Base-by-base conservation (phyloP, 306 rosid species). In the Macrotyloma uniflorum region DNA sequence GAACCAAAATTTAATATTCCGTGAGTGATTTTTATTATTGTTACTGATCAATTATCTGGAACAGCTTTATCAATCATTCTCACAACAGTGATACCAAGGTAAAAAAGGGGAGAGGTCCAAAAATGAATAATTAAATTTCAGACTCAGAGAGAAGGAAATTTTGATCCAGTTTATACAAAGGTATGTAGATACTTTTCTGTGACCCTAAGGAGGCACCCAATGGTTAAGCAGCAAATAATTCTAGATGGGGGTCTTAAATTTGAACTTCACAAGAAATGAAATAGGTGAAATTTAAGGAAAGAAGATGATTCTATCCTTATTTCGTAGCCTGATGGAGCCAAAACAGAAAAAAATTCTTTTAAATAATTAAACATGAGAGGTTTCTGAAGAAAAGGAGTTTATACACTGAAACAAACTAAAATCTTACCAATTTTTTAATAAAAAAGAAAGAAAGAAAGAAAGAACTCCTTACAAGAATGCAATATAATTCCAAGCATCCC, bases 401-500 rank as follows among this genome's bases (percentile, higher is more conserved):
- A 54, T 46, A 49, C 59, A 65, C 63, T 2, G 45, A 23, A 54
- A 64, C 49, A 61, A 68, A 23, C 59, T 10, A 53, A 64, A 51
- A 4, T 11, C 14, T 53, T 64, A 47, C 57, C 50, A 18, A 53
- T 18, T 40, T 15, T 40, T 30, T 0, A 75, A 75, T 38, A 46
- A 20, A 2, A 40, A 4, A n/a, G n/a, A n/a, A n/a, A n/a, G n/a
- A n/a, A 47, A 79, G 6, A 61, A 82, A 24, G 50, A 61, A 77
- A 78, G 70, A 79, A 78, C 46, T 67, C 40, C 98, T 78, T 89
- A 95, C 98, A 95, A 84, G 83, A 96, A 91, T 87, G 97, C 98
- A 75, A 95, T 87, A 79, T 92, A 91, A 84, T 92, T 91, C 98
- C 98, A 95, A 69, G 98, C 98, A 88, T 95, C 97, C 84, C 98